Evolutionary conservation across 495 filamentous ascomycete genomes (phyloP).

Genomic region (Aspergillus saccharolyticus): DNA sequence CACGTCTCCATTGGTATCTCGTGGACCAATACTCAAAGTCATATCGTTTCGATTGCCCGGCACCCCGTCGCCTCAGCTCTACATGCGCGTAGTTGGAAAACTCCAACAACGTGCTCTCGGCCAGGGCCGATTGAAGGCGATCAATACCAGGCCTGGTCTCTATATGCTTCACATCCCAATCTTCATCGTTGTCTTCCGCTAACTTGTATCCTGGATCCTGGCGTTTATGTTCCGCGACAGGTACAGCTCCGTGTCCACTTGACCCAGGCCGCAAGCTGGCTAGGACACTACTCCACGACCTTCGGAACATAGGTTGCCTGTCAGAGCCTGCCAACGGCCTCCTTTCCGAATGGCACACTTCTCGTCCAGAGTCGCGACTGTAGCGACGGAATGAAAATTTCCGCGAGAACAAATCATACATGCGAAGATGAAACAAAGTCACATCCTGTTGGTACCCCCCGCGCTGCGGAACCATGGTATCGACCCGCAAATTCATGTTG

Average conservation of each 20-base stretch:
- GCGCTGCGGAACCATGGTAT: constrained; percentile 61
- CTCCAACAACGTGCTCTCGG: constrained; percentile 79
- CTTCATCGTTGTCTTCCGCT: constrained; percentile 49
- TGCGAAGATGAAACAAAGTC: constrained; percentile 89
- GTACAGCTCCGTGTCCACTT: constrained; percentile 28
- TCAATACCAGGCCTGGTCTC: constrained; percentile 17
- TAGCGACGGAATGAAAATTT: constrained; percentile 91
- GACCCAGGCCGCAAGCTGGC: constrained; percentile 59
- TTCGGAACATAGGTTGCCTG: constrained; percentile 52
- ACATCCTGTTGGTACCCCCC: constrained; percentile 57
- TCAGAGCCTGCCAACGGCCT: constrained; percentile 54
- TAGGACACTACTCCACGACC: constrained; percentile 72
- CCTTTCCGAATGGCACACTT: constrained; percentile 81
- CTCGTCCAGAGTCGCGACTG: constrained; percentile 85
- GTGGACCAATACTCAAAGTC: constrained; percentile 90
- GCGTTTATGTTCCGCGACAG: constrained; percentile 22
- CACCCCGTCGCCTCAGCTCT: constrained; percentile 68
- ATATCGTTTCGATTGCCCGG: constrained; percentile 69
- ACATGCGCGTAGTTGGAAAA: constrained; percentile 98
- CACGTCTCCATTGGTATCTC: constrained; percentile 79
- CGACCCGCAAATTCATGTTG: constrained; percentile 94
- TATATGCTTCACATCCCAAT: constrained; percentile 28
- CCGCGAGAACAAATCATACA: constrained; percentile 83
- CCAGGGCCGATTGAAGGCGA: constrained; percentile 36
- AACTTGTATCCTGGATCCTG: constrained; percentile 60